Base-by-base conservation (phyloP, 805 yeast species). In the Kodamaea kakaduensis region DNA sequence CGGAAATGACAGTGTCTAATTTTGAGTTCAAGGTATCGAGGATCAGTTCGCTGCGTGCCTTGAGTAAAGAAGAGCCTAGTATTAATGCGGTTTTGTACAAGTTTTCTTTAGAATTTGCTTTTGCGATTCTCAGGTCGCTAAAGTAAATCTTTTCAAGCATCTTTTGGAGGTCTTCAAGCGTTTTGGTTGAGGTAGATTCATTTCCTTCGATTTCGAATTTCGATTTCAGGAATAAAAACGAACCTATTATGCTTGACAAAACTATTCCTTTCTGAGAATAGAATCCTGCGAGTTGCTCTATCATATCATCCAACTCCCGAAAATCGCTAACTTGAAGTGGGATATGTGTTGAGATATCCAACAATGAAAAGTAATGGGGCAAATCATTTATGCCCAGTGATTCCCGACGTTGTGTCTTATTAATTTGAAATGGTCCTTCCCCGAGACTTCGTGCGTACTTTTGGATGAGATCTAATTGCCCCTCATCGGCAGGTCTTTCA, bases 251-350 rank as follows among this genome's bases (percentile, higher is more conserved):
- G 25, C 52, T 48, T 3, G 35, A 18, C 15, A 50, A 32, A 5
- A n/a, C 10, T 10, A 44, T 44, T 1, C 46, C 51, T 14, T 46
- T 40, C 3, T 34, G 32, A 4, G 41, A 27, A 36, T 48, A 59
- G 30, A 51, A 52, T n/a, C 32, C 31, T 13, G 45, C 45, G 28
- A 60, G 34, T 34, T 62, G 68, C 9, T 43, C 42, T 15, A 64
- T 22, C 69, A 64, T 61, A 10, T 54, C 48, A 33, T 61, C 64
- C 16, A 63, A 36, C 34, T 62, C 68, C 1, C 34, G 40, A 6
- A 54, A 30, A 17, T 56, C 54, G 3, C 34, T 25, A 3, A 58
- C 29, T 10, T 31, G 34, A 13, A 35, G 22, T 6, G 56, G 52
- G 15, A 45, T 31, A 13, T 29, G 25, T 6, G 36, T 38, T 2